A percentile compares a stretch with the other conserved stretches of the same genome.
Evolutionary conservation across 2,329 filamentous ascomycete species (phyloP).

Genomic region (Claviceps humidiphila): DNA sequence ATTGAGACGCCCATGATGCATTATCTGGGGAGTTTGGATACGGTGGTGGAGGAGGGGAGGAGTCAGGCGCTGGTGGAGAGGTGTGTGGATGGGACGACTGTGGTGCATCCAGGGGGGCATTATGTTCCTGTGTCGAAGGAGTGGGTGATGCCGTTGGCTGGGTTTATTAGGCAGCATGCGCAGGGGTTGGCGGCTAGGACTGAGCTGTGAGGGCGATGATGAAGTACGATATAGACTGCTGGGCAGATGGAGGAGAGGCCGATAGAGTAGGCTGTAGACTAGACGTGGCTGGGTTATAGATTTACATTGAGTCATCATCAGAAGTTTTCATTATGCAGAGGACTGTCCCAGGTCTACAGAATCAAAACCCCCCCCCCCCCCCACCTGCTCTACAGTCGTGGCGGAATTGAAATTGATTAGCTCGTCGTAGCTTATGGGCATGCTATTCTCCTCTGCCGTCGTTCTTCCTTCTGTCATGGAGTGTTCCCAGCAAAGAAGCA

Average conservation of each 20-base stretch:
- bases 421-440: too few species aligned
- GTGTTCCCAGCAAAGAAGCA: neutral
- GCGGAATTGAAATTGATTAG: too few species aligned
- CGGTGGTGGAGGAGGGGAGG: conserved; percentile 69
- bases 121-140: conserved; percentile 76
- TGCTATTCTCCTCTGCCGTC: too few species aligned
- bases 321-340: too few species aligned
- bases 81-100: conserved; percentile 40
- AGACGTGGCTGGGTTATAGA: too few species aligned
- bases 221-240: neutral
- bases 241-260: neutral
- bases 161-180: conserved; percentile 45
- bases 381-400: too few species aligned
- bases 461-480: neutral
- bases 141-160: conserved; percentile 62
- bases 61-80: conserved; percentile 53
- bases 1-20: conserved; percentile 70
- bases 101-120: conserved; percentile 77
- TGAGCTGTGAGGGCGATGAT: conserved; percentile 10
- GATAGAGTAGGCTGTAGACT: too few species aligned
- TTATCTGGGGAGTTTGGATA: conserved; percentile 72
- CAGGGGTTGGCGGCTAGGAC: conserved; percentile 15
- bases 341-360: too few species aligned
- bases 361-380: too few species aligned
- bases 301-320: too few species aligned